Base-by-base conservation (phyloP, 2,329 filamentous ascomycete genomes). In the Pezicula rhizophila region DNA sequence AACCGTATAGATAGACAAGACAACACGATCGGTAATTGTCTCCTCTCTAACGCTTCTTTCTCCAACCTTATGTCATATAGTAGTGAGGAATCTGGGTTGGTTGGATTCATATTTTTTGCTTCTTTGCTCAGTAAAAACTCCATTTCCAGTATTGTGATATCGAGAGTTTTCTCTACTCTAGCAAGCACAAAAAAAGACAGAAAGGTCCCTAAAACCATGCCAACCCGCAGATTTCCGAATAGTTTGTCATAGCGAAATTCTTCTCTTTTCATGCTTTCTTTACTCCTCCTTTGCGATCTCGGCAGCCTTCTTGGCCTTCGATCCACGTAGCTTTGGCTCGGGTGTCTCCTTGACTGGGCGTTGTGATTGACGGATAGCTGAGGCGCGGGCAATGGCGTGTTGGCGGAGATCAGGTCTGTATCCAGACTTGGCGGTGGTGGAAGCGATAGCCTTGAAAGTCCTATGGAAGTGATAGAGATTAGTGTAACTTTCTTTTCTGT, bases 361-460 rank as follows among this genome's bases (percentile, higher is more conserved):
- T 81, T 95, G 87, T 63, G 86, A 83, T 66, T 78, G 77, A 71
- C 85, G 87, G 77, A 96, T 80, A 65, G 90, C 89, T 65, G 85
- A 90, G 68, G 87, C 89, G 67, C 93, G 89, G 72, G 89, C 77
- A 66, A 97, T 84, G 64, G 92, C 91, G 65, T 78, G 77, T 66
- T 80, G 74, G 62, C 85, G 85, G 72, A 91, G 79, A 69, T 92
- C 87, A 64, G 79, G 65, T 64, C 87, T 88, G 85, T 97, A 99
- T 68, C 84, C 81, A 69, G 80, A 79, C 82, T 89, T 90, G 71
- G 89, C 86, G 64, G 84, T 82, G 70, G 78, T 77, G 77, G 82
- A 86, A 75, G 90, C 90, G 69, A 97, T 82, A 64, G 80, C 79
- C 77, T 87, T 88, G 84, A 91, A 97, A 75, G 87, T 85, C 81